Conservation (phyloP, 495 filamentous ascomycete species). For the Aspergillus conjunctus region DNA sequence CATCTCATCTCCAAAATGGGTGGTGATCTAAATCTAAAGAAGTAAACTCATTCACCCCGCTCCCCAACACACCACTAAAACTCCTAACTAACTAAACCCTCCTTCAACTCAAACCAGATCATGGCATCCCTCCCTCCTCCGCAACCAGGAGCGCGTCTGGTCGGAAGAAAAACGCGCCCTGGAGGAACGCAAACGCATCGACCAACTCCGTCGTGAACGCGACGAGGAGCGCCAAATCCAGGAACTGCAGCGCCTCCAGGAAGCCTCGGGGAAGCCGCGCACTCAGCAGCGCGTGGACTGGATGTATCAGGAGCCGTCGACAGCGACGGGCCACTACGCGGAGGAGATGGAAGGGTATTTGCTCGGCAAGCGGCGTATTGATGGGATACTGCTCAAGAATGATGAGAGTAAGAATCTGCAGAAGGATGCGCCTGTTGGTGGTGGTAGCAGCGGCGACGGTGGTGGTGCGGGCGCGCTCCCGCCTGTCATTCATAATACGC, state of each 20-base stretch:
- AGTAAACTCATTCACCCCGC: conserved; percentile 42
- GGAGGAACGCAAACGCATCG: conserved; percentile 88
- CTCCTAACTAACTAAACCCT: conserved; percentile 24
- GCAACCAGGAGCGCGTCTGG: conserved; percentile 84
- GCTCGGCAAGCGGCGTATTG: conserved; percentile 87
- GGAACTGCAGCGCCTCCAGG: conserved; percentile 87
- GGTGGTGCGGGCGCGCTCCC: conserved; percentile 48
- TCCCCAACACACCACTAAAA: not conserved
- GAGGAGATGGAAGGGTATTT: conserved; percentile 96
- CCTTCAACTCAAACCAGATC: conserved; percentile 45
- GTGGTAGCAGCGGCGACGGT: conserved; percentile 62
- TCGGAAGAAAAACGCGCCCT: conserved; percentile 89
- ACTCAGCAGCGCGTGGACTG: conserved; percentile 84
- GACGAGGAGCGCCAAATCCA: conserved; percentile 92
- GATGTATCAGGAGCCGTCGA: conserved; percentile 92
- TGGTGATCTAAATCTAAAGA: conserved; percentile 93
- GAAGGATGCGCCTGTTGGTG: conserved; percentile 72
- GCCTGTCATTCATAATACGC: conserved; percentile 55
- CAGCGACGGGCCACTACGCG: conserved; percentile 74
- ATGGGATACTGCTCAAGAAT: conserved; percentile 79
- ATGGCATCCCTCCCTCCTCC: conserved; percentile 85
- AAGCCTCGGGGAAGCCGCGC: conserved; percentile 79
- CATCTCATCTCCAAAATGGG: conserved; percentile 61
- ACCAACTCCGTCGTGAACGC: conserved; percentile 84
- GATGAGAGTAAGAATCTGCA: conserved; percentile 77